Conservation (phyloP, 352 stramenopile genomes). For the Aphanomyces cochlioides region DNA sequence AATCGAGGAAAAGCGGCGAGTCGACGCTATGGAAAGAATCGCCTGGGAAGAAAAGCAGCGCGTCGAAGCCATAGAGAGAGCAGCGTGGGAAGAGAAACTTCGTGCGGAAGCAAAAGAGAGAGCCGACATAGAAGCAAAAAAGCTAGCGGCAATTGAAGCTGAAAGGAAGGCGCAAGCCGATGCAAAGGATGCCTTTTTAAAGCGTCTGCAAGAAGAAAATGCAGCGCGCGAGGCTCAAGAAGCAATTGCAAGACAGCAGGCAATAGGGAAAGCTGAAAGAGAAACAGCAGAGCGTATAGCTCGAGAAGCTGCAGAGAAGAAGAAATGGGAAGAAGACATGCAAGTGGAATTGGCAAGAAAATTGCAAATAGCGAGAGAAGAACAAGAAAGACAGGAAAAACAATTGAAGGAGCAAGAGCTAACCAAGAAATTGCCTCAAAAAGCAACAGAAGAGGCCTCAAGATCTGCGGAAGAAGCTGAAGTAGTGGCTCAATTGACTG, state of each 20-base stretch:
- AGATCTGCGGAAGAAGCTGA: slow-evolving; percentile 9
- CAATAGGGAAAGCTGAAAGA: background rate
- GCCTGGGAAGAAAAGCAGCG: background rate
- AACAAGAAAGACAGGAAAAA: background rate
- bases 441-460: background rate
- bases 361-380: background rate
- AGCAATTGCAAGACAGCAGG: slow-evolving; percentile 9
- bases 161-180: background rate
- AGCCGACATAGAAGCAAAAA: background rate
- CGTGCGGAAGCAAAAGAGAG: background rate
- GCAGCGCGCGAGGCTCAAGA: background rate
- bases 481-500: background rate
- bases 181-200: background rate
- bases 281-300: background rate
- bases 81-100: background rate
- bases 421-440: background rate
- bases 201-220: background rate
- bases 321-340: slow-evolving; percentile 1
- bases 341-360: background rate
- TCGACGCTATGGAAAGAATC: background rate
- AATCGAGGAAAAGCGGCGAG: no score
- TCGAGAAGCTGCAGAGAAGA: background rate
- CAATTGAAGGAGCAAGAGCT: background rate
- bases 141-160: background rate
- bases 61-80: background rate